These are phyloP conservation scores for Aspergillus floridensis DNA, from an alignment of 2,329 filamentous ascomycete genomes.

Conservation along the genomic window DNA sequence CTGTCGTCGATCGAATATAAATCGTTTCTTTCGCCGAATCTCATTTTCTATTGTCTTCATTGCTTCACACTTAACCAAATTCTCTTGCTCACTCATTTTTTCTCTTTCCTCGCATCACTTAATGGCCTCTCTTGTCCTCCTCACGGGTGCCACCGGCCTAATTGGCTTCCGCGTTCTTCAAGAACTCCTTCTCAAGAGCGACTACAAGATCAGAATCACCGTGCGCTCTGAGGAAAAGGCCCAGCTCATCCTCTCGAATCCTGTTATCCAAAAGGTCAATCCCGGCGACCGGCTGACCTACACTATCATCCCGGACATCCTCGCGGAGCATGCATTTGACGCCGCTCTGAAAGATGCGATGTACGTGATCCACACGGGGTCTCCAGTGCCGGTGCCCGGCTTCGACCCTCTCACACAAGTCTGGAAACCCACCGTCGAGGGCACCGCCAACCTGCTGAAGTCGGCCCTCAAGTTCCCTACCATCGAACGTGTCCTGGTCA, in stretches of 20 bases:
- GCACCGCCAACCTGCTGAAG: not conserved
- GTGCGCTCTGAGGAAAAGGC: conserved; percentile 8
- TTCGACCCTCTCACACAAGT: conserved; percentile 2
- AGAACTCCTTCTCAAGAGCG: not conserved
- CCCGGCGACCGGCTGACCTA: not conserved
- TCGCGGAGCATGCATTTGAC: conserved; percentile 7
- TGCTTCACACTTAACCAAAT: no score
- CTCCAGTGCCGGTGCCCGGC: conserved; percentile 13
- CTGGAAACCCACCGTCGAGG: not conserved
- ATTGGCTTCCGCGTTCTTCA: conserved; percentile 6
- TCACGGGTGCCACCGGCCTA: conserved; percentile 13
- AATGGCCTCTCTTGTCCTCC: conserved; percentile 5
- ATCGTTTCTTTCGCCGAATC: no score
- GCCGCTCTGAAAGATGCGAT: conserved; percentile 8
- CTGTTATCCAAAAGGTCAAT: not conserved
- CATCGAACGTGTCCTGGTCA: not conserved
- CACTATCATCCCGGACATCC: conserved; percentile 6
- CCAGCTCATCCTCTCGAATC: not conserved
- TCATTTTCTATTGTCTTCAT: no score
- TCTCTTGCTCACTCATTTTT: not conserved
- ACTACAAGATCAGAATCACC: not conserved
- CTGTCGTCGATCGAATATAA: no score
- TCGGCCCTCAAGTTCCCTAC: not conserved
- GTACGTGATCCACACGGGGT: conserved; percentile 17
- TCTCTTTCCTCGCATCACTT: no score